phyloP scores from a whole-genome alignment of 2,329 filamentous ascomycete genomes.

The Colletotrichum gigasporum region DNA sequence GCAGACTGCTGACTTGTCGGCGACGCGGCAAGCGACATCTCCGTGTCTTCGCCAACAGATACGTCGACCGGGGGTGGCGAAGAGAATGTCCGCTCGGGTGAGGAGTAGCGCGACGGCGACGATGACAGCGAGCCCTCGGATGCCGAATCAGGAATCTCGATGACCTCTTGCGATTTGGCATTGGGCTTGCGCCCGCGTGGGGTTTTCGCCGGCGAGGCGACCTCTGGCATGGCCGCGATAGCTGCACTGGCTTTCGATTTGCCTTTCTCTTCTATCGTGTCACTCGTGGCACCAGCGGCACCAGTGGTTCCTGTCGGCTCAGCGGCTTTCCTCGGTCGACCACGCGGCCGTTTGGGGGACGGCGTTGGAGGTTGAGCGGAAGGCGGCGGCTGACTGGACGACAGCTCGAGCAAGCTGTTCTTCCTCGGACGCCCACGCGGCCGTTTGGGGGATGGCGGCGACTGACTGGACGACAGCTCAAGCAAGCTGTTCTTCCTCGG shows the following conservation, averaged over 20 bases:
- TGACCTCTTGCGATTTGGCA: constrained; percentile 33
- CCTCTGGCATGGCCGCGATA: constrained; percentile 34
- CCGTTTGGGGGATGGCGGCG: constrained; percentile 10
- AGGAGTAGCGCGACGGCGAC: constrained; percentile 43
- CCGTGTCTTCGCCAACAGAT: constrained; percentile 54
- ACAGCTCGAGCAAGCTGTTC: constrained; percentile 18
- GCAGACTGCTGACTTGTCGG: constrained; percentile 50
- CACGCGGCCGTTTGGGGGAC: constrained; percentile 10
- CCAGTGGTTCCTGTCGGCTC: not conserved
- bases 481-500: too few species aligned
- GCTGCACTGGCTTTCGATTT: constrained; percentile 7
- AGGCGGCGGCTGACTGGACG: constrained; percentile 43
- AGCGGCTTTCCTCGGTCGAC: constrained; percentile 14
- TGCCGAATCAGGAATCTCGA: constrained; percentile 65
- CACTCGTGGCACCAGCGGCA: not conserved
- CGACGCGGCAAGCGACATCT: constrained; percentile 50
- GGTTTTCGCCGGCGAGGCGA: constrained; percentile 36
- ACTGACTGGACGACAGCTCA: too few species aligned
- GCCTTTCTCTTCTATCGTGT: not conserved
- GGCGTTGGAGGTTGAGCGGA: constrained; percentile 41
- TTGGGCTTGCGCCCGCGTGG: constrained; percentile 37
- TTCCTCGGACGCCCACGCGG: constrained; percentile 51
- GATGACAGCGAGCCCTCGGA: constrained; percentile 45
- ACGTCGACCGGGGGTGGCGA: constrained; percentile 52
- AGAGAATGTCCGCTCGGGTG: constrained; percentile 52